Conservation (phyloP, 75 land plant genomes). For the Picea glauca region DNA sequence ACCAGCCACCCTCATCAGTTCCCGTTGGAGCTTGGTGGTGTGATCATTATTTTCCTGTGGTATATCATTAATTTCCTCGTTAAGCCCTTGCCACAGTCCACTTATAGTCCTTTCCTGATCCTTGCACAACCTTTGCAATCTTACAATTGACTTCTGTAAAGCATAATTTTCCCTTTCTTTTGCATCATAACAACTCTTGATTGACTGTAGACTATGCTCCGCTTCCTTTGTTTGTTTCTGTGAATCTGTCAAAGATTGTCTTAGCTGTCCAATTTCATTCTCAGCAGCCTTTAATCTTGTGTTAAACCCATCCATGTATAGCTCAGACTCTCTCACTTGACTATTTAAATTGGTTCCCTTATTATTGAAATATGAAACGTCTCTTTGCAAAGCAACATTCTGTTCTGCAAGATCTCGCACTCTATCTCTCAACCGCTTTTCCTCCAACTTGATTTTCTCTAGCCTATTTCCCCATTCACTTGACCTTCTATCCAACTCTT, state of each 20-base stretch:
- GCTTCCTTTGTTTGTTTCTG: slow-evolving; percentile 33
- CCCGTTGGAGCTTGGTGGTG: slow-evolving; percentile 37
- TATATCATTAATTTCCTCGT: slow-evolving; percentile 22
- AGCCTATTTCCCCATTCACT: slow-evolving; percentile 58
- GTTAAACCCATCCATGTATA: slow-evolving; percentile 24
- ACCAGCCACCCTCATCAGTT: slow-evolving; percentile 33
- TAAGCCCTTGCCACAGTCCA: slow-evolving; percentile 51
- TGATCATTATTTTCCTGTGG: slow-evolving; percentile 22
- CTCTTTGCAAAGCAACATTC: slow-evolving; percentile 83
- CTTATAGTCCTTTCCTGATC: slow-evolving; percentile 91
- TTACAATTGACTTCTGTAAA: slow-evolving; percentile 45
- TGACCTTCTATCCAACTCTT: slow-evolving; percentile 73
- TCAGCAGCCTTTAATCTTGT: slow-evolving; percentile 28
- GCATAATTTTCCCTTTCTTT: slow-evolving; percentile 70
- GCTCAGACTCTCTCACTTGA: slow-evolving; percentile 25
- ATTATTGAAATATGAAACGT: slow-evolving; percentile 49
- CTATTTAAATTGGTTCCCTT: slow-evolving; percentile 34
- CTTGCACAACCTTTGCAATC: slow-evolving; percentile 62
- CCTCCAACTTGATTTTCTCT: slow-evolving; percentile 63
- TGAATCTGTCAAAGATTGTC: slow-evolving; percentile 34
- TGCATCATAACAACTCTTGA: slow-evolving; percentile 43
- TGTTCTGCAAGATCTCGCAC: slow-evolving; percentile 84
- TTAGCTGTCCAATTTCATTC: slow-evolving; percentile 35
- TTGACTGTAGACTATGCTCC: slow-evolving; percentile 33
- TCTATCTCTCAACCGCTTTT: slow-evolving; percentile 65